Evolutionary conservation across 139 green algal species (phyloP), one percentile per base, ranked within the genome.

Genomic region (Coccomyxa sp.): DNA sequence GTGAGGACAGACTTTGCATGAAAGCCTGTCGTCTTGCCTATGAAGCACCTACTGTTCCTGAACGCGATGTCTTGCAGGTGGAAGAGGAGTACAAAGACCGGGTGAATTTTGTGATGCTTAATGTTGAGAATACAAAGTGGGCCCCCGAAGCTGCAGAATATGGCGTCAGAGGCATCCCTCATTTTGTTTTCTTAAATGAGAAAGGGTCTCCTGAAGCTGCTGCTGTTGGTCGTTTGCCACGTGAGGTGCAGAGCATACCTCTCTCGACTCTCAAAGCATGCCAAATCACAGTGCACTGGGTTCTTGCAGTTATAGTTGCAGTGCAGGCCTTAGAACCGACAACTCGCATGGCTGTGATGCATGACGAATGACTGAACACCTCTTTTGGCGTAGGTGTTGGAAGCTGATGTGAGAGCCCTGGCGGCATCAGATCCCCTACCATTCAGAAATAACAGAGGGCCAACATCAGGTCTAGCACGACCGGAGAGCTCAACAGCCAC

Each of bases 101-200:
- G 74, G 91, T 99, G 13, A 99, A 99, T 87, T 99, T 98, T 88
- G 97, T 99, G 30, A 95, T 98, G 90, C 89, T 99, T 11, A 99
- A 99, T 89, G 92, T 99, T 27, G 97, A 99, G n/a, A 99, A 99
- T 90, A 84, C 87, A 58, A 98, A 97, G 85, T 97, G 95, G 93
- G 88, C 91, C 38, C 91, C 87, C 0, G 92, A 97, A 84, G 83
- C 94, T 18, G 71, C 88, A 15, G 92, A 98, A 88, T 99, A 98
- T 81, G 83, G 91, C 18, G 96, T 99, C 12, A 87, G 91, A 13
- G 96, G 96, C 81, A 96, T 99, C 58, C 96, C 96, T 0, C 95
- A 97, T 84, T 99, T 97, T 88, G 93, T 96, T 0, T 99, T 98
- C 86, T 88, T 99, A 51, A 92, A 98, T 82, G 75, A 31, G 0